Conservation (phyloP, 495 filamentous ascomycete species). For the Trichocladium antarcticum region DNA sequence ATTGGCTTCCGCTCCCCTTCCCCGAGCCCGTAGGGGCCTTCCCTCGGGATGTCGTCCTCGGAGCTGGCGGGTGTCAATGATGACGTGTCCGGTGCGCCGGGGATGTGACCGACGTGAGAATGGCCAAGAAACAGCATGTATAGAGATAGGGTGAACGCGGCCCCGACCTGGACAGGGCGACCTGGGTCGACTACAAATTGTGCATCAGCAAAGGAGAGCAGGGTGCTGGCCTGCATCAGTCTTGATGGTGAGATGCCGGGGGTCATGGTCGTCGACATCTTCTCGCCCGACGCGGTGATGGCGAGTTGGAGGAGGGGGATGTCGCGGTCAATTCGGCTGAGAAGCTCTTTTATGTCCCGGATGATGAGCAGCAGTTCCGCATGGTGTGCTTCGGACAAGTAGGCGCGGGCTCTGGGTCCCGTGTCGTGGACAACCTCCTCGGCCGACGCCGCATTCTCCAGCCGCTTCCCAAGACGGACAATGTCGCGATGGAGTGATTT, state of each 20-base stretch:
- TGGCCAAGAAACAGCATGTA: conserved; percentile 96
- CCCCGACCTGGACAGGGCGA: conserved; percentile 70
- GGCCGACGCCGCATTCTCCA: conserved; percentile 57
- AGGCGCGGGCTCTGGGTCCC: conserved; percentile 25
- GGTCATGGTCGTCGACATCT: conserved; percentile 64
- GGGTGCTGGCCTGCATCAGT: conserved; percentile 84
- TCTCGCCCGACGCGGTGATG: conserved; percentile 89
- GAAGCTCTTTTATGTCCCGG: conserved; percentile 61
- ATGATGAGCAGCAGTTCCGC: conserved; percentile 61
- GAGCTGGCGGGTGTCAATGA: conserved; percentile 18
- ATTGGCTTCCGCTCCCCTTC: conserved; percentile 56
- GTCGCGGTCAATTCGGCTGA: conserved; percentile 77
- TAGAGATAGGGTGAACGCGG: conserved; percentile 75
- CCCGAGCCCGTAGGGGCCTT: conserved; percentile 36
- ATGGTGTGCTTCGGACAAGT: conserved; percentile 29
- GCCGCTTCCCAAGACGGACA: conserved; percentile 64
- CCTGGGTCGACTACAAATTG: conserved; percentile 59
- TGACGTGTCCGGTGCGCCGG: not conserved
- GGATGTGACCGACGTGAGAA: conserved; percentile 26
- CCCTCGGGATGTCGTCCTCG: not conserved
- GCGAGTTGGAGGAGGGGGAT: conserved; percentile 91
- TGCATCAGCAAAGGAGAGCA: conserved; percentile 78
- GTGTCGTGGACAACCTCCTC: conserved; percentile 50
- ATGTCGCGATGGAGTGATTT: conserved; percentile 84
- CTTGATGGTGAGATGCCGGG: conserved; percentile 82